Evolutionary conservation across 139 green algal species (phyloP).

Genomic region (Trebouxia sp.): DNA sequence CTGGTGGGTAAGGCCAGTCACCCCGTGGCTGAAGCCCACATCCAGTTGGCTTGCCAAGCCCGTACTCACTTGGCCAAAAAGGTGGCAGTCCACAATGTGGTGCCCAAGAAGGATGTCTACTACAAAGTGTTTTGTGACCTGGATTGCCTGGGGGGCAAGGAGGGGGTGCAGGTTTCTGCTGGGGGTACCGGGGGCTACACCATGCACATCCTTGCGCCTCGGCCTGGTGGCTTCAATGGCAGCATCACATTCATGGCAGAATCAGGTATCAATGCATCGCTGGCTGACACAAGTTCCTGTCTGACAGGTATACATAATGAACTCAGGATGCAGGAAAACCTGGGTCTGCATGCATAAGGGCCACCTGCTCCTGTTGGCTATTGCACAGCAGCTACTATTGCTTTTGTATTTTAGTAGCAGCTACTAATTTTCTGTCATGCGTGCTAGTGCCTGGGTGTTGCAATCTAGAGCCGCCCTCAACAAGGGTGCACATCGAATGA

Average conservation of each 20-base stretch:
- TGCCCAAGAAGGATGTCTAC: conserved; percentile 28
- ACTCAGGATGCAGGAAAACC: too few relatives aligned
- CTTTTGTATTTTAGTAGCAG: too few relatives aligned
- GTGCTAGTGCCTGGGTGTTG: too few relatives aligned
- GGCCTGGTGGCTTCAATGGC: conserved; percentile 29
- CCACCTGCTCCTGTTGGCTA: too few relatives aligned
- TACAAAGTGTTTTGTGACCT: conserved; percentile 44
- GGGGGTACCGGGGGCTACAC: conserved; percentile 30
- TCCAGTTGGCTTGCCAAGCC: conserved; percentile 65
- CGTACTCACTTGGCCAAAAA: conserved; percentile 30
- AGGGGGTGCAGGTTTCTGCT: conserved; percentile 21
- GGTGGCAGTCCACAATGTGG: conserved; percentile 67
- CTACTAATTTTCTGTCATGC: too few relatives aligned
- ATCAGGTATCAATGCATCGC: too few relatives aligned
- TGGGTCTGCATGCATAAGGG: too few relatives aligned
- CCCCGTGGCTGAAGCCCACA: conserved; percentile 66
- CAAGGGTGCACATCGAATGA: too few relatives aligned
- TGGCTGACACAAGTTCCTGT: too few relatives aligned
- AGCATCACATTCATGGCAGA: conserved; percentile 44
- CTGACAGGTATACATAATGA: background rate
- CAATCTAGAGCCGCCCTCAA: too few relatives aligned
- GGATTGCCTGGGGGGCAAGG: conserved; percentile 33
- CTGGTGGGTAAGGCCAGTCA: conserved; percentile 60
- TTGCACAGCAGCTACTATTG: too few relatives aligned
- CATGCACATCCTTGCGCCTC: conserved; percentile 26